Evolutionary conservation across 139 green algal species (phyloP).

Genomic region (Coelastrella sp.): DNA sequence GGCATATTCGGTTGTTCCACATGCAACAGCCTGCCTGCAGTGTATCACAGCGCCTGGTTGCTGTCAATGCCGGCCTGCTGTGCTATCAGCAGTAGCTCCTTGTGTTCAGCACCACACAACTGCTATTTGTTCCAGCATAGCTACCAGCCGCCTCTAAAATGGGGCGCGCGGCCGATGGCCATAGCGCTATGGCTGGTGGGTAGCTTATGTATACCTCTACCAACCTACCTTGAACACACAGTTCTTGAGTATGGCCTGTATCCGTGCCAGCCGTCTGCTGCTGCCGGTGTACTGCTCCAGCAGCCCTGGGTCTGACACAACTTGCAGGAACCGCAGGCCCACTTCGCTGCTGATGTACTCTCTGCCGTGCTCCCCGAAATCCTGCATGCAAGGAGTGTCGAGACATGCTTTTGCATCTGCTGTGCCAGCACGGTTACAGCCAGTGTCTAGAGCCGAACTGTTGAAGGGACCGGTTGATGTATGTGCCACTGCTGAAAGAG

Average conservation of each 20-base stretch:
- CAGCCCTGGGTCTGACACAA: conserved; percentile 63
- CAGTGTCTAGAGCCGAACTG: too few species aligned
- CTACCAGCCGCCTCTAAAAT: too few species aligned
- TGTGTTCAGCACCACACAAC: too few species aligned
- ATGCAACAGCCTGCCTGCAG: too few species aligned
- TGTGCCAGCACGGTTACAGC: too few species aligned
- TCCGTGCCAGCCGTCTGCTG: conserved; percentile 4
- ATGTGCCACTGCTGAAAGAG: neutral
- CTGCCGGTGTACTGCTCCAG: neutral
- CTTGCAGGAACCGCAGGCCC: conserved; percentile 80
- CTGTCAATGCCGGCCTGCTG: neutral
- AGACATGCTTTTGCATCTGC: neutral
- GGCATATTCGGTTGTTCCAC: too few species aligned
- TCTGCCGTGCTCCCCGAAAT: conserved; percentile 95
- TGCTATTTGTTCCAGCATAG: too few species aligned
- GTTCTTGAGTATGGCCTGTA: conserved; percentile 59
- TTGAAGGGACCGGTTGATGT: too few species aligned
- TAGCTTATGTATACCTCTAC: too few species aligned
- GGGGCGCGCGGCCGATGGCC: too few species aligned
- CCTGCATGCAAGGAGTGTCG: conserved; percentile 52
- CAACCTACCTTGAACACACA: conserved; percentile 71
- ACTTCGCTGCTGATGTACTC: conserved; percentile 92
- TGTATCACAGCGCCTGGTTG: neutral
- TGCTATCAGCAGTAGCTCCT: too few species aligned
- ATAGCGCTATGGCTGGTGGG: too few species aligned